Evolutionary conservation across 129 eudicot species (phyloP).

Genomic region (Ambrosia trifida): DNA sequence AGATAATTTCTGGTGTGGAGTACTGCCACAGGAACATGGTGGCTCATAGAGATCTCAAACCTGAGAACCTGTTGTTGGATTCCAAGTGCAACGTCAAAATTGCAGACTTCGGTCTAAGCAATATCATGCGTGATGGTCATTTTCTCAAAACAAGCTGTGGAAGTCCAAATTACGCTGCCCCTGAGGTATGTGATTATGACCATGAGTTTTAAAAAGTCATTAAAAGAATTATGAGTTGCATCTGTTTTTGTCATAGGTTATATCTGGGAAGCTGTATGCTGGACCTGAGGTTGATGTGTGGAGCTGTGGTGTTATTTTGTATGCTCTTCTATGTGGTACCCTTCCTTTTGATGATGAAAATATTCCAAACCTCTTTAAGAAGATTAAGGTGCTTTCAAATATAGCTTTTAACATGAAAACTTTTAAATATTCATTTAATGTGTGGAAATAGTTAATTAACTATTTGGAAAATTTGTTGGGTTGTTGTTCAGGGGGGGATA

Average conservation of each 20-base stretch:
- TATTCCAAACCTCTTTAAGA: constrained; percentile 93
- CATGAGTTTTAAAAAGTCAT: not conserved
- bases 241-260: constrained; percentile 49
- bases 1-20: constrained; percentile 98
- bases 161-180: constrained; percentile 98
- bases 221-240: not conserved
- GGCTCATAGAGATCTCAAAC: constrained; percentile 93
- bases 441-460: not conserved
- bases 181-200: constrained; percentile 57
- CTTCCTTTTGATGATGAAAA: constrained; percentile 98
- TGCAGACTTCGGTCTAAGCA: constrained; percentile 97
- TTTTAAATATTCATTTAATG: not conserved
- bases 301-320: constrained; percentile 99
- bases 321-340: constrained; percentile 98
- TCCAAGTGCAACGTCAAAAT: constrained; percentile 84
- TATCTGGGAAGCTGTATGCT: constrained; percentile 94
- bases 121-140: constrained; percentile 98
- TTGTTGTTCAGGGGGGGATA: constrained; percentile 78
- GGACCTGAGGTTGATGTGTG: constrained; percentile 99
- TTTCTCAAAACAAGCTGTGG: constrained; percentile 97
- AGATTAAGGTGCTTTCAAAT: constrained; percentile 71
- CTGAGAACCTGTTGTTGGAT: constrained; percentile 86
- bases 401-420: not conserved
- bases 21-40: constrained; percentile 99
- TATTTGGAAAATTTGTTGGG: not conserved